These are phyloP conservation scores for Suhomyces canberraensis DNA, from an alignment of 805 yeast species.

Conservation along the genomic window DNA sequence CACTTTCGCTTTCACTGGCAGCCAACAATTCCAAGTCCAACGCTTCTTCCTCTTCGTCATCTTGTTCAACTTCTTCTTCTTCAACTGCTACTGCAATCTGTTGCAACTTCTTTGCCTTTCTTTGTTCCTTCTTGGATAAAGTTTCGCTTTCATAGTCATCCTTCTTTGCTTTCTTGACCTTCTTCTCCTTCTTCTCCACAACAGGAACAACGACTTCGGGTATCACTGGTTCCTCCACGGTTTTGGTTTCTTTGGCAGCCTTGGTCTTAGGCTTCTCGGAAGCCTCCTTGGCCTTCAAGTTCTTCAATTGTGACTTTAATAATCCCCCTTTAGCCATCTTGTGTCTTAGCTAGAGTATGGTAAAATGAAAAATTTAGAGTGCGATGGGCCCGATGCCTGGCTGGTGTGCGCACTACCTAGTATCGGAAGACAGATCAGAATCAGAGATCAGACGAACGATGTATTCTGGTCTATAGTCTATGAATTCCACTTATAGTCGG, in stretches of 20 bases:
- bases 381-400: constrained; percentile 9
- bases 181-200: constrained; percentile 11
- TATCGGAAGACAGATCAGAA: not conserved
- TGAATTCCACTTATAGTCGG: constrained; percentile 14
- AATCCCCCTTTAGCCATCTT: constrained; percentile 29
- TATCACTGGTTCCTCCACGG: constrained; percentile 2
- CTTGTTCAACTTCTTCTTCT: constrained; percentile 30
- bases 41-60: constrained; percentile 38
- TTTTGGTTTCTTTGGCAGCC: constrained; percentile 13
- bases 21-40: constrained; percentile 54
- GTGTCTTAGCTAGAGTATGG: constrained; percentile 1
- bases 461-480: no score
- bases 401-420: constrained; percentile 9
- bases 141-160: constrained; percentile 46
- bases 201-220: constrained; percentile 9
- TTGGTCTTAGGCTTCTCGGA: constrained; percentile 24
- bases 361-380: constrained; percentile 10
- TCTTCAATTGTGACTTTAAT: constrained; percentile 32
- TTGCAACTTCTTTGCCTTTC: constrained; percentile 52
- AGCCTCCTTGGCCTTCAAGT: constrained; percentile 22
- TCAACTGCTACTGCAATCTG: constrained; percentile 25
- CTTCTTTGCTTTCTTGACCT: constrained; percentile 22
- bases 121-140: constrained; percentile 62
- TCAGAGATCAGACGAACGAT: not conserved
- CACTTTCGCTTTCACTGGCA: constrained; percentile 51